A percentile compares a stretch with the other conserved stretches of the same genome.
phyloP scores from a whole-genome alignment of 2,329 filamentous ascomycete species.

The Fusarium sp. region DNA sequence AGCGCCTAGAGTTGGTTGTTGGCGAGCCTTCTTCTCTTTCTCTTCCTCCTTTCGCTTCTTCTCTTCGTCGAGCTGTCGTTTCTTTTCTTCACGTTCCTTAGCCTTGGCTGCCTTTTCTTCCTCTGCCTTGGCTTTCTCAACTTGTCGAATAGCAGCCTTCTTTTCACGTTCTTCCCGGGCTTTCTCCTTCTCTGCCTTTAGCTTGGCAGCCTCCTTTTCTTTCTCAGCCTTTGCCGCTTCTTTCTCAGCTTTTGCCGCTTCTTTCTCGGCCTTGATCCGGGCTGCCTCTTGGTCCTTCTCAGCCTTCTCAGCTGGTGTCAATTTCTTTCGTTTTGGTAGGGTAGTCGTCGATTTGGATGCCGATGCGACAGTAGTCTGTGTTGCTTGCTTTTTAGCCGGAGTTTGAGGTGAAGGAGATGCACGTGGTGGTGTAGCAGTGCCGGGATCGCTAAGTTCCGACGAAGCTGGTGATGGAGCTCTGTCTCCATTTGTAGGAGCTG shows the following conservation, averaged over 20 bases:
- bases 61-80: conserved; percentile 52
- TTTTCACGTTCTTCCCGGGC: conserved; percentile 54
- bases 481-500: conserved; percentile 41
- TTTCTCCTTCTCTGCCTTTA: conserved; percentile 55
- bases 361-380: conserved; percentile 8
- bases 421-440: conserved; percentile 55
- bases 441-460: conserved; percentile 56
- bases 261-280: conserved; percentile 52
- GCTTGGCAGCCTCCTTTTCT: conserved; percentile 50
- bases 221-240: conserved; percentile 45
- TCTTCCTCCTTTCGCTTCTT: conserved; percentile 62
- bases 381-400: conserved; percentile 45
- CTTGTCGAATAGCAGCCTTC: conserved; percentile 42
- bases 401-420: conserved; percentile 53
- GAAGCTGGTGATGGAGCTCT: conserved; percentile 49
- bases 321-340: conserved; percentile 57
- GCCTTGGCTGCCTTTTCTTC: conserved; percentile 55
- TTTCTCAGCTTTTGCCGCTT: conserved; percentile 45
- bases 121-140: conserved; percentile 48
- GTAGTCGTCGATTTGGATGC: conserved; percentile 40
- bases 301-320: conserved; percentile 56
- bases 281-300: conserved; percentile 52
- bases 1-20: conserved; percentile 59
- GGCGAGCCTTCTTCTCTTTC: conserved; percentile 63
- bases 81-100: conserved; percentile 55